These are phyloP conservation scores for Eragrostis curvula DNA, from an alignment of 176 grass and related monocot species.

Conservation along the genomic window DNA sequence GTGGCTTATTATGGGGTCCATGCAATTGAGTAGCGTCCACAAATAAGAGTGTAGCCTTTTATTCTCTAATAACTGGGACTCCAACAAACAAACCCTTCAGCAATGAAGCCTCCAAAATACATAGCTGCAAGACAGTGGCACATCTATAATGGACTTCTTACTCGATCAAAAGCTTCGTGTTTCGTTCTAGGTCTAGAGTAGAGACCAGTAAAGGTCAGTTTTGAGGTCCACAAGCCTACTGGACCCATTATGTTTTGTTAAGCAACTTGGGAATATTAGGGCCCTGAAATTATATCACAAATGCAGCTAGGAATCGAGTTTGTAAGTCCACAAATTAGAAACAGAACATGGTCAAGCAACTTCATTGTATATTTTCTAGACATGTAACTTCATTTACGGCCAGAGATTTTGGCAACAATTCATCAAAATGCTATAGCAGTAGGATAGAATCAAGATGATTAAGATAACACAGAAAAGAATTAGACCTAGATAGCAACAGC, in stretches of 20 bases:
- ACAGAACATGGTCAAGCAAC: neutral
- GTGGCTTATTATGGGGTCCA: neutral
- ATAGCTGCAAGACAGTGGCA: neutral
- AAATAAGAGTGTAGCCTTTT: neutral
- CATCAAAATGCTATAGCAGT: neutral
- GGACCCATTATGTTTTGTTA: neutral
- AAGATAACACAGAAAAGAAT: neutral
- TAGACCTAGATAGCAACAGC: neutral
- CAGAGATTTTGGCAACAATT: neutral
- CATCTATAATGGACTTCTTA: too few relatives aligned
- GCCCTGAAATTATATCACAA: neutral
- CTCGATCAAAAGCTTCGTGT: neutral
- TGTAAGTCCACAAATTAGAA: neutral
- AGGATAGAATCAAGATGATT: too few relatives aligned
- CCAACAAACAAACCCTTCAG: constrained; percentile 7
- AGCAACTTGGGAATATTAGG: neutral
- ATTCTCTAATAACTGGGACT: constrained; percentile 22
- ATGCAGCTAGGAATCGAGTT: neutral
- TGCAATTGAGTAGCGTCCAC: constrained; percentile 31
- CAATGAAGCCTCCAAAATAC: neutral
- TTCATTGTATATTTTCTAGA: neutral
- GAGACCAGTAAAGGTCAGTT: neutral
- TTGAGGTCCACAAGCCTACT: neutral
- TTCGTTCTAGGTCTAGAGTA: neutral
- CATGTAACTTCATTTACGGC: neutral